Percentiles rank a stretch among this genome's conserved stretches.
Evolutionary conservation across 345 rosid genomes (phyloP).

Genomic region (Ceriops zippeliana): DNA sequence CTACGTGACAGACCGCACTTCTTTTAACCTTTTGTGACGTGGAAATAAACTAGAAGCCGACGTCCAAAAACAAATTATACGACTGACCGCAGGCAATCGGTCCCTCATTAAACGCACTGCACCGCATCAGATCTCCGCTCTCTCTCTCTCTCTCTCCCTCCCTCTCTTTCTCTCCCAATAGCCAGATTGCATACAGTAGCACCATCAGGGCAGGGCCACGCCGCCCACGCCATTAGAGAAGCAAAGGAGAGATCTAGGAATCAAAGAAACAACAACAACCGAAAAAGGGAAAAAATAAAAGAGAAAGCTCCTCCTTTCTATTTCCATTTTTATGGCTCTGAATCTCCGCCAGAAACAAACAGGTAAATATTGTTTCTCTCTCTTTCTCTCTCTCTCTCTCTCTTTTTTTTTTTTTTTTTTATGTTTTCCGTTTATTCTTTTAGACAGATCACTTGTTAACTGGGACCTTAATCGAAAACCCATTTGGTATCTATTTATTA

Average conservation of each 20-base stretch:
- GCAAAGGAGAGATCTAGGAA: neutral
- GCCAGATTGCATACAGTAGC: too few species aligned
- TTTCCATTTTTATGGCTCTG: constrained; percentile 64
- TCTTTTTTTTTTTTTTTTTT: neutral
- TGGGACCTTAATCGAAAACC: too few species aligned
- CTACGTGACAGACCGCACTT: too few species aligned
- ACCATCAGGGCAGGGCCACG: too few species aligned
- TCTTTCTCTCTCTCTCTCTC: neutral
- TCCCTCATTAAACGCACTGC: neutral
- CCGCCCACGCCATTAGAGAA: neutral
- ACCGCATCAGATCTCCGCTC: neutral
- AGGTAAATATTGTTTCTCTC: constrained; percentile 37
- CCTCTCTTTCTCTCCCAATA: too few species aligned
- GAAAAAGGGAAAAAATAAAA: too few species aligned
- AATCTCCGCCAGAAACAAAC: constrained; percentile 95
- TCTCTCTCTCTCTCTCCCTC: too few species aligned
- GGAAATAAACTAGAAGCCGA: neutral
- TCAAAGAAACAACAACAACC: neutral
- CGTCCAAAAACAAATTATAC: neutral
- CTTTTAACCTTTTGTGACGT: neutral
- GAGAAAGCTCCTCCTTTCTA: too few species aligned
- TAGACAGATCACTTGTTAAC: too few species aligned
- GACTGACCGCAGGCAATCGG: neutral
- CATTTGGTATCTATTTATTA: too few species aligned
- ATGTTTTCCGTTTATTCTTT: too few species aligned